Evolutionary conservation across 495 filamentous ascomycete species (phyloP).

Genomic region (Podospora pseudocomata): DNA sequence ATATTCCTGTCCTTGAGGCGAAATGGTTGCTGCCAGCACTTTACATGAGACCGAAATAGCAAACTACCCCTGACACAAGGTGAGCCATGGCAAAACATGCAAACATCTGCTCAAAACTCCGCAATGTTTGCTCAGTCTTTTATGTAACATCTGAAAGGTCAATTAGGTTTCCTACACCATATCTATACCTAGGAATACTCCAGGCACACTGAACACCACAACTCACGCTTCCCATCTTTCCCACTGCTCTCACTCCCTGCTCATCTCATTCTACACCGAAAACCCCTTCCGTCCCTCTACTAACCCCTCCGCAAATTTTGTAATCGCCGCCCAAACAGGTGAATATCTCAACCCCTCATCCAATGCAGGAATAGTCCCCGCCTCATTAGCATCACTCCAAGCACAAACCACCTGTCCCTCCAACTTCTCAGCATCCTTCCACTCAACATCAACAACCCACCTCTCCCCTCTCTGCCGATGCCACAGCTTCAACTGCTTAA

Average conservation of each 20-base stretch:
- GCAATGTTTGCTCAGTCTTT: too few species aligned
- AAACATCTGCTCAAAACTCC: too few species aligned
- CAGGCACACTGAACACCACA: not conserved
- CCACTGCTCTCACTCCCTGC: not conserved
- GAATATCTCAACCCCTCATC: constrained; percentile 74
- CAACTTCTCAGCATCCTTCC: constrained; percentile 49
- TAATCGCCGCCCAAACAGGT: constrained; percentile 73
- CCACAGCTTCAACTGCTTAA: constrained; percentile 43
- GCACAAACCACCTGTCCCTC: constrained; percentile 72
- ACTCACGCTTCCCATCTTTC: too few species aligned
- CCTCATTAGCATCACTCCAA: constrained; percentile 81
- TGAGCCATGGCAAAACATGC: not conserved
- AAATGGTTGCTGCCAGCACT: not conserved
- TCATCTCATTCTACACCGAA: constrained; percentile 24
- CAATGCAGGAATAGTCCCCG: constrained; percentile 73
- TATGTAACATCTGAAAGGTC: too few species aligned
- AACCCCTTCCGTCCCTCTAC: constrained; percentile 63
- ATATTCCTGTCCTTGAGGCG: not conserved
- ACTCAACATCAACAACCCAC: constrained; percentile 75
- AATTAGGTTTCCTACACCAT: not conserved
- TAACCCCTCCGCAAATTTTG: constrained; percentile 72
- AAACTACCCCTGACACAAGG: not conserved
- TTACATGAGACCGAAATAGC: not conserved
- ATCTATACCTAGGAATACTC: not conserved
- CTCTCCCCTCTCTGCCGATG: constrained; percentile 67